Percentiles rank a stretch among this genome's conserved stretches.
Conservation (phyloP, 2,329 filamentous ascomycete genomes). For the Cordyceps cateniannulata region DNA sequence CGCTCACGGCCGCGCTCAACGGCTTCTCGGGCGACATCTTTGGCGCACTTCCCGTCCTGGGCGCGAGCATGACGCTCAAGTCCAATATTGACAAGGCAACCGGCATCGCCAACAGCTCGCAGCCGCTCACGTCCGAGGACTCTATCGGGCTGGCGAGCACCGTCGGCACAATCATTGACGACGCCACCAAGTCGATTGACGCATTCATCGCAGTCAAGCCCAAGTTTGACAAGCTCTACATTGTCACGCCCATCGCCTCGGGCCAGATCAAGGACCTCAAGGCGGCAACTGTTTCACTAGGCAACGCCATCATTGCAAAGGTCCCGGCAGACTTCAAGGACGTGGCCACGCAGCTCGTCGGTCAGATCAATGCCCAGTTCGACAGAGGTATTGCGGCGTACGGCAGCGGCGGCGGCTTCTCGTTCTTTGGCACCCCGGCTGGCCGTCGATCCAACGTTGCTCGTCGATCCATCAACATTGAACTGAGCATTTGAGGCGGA, state of each 20-base stretch:
- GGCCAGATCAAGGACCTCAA: conserved; percentile 8
- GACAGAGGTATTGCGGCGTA: conserved; percentile 6
- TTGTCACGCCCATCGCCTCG: conserved; percentile 2
- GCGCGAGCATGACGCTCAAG: neutral
- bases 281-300: neutral
- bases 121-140: conserved; percentile 4
- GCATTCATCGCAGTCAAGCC: conserved; percentile 9
- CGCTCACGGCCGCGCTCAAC: neutral
- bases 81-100: neutral
- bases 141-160: neutral
- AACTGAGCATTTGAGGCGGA: neutral
- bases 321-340: conserved; percentile 10
- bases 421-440: neutral
- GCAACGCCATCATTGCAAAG: conserved; percentile 6
- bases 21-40: conserved; percentile 9
- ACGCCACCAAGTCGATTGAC: neutral
- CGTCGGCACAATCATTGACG: neutral
- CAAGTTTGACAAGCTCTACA: conserved; percentile 8
- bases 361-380: conserved; percentile 8
- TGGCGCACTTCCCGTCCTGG: conserved; percentile 2
- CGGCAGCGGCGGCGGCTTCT: neutral
- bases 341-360: conserved; percentile 1
- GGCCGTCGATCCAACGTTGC: neutral
- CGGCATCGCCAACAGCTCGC: neutral
- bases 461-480: neutral